Conservation (phyloP, 768 basidiomycete species). For the Pholiota microspora region DNA sequence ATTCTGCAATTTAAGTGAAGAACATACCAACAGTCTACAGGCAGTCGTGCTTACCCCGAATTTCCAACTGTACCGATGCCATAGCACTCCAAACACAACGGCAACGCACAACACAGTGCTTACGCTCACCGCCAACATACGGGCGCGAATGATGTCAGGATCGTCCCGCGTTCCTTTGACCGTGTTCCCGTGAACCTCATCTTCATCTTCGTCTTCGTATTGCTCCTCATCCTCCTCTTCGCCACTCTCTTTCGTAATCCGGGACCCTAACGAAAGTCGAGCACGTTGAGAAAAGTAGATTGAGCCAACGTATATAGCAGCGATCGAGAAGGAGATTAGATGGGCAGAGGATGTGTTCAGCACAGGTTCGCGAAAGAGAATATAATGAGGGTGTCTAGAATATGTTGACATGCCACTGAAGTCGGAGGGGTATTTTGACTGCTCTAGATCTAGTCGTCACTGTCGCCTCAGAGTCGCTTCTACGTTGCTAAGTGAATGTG, state of each 20-base stretch:
- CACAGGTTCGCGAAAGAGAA: conserved; percentile 18
- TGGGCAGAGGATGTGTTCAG: conserved; percentile 19
- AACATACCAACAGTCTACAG: conserved; percentile 8
- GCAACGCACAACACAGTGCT: conserved; percentile 61
- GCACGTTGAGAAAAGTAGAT: conserved; percentile 73
- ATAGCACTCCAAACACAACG: conserved; percentile 46
- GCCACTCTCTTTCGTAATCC: not conserved
- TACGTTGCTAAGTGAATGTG: too few species aligned
- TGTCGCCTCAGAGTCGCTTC: too few species aligned
- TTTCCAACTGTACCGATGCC: conserved; percentile 21
- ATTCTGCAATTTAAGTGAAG: not conserved
- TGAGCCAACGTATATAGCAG: conserved; percentile 74
- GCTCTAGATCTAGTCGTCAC: too few species aligned
- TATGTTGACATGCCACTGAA: too few species aligned
- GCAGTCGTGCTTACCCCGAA: conserved; percentile 16
- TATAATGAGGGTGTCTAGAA: too few species aligned
- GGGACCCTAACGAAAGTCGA: conserved; percentile 47
- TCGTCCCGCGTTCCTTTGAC: conserved; percentile 59
- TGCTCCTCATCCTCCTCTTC: not conserved
- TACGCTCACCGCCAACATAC: conserved; percentile 63
- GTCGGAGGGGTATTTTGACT: too few species aligned
- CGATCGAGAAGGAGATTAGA: conserved; percentile 54
- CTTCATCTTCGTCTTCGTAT: not conserved
- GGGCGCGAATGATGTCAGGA: conserved; percentile 78
- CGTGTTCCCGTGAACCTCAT: not conserved